Conservation (phyloP, 2,329 filamentous ascomycete genomes). For the Arthroderma sp. region DNA sequence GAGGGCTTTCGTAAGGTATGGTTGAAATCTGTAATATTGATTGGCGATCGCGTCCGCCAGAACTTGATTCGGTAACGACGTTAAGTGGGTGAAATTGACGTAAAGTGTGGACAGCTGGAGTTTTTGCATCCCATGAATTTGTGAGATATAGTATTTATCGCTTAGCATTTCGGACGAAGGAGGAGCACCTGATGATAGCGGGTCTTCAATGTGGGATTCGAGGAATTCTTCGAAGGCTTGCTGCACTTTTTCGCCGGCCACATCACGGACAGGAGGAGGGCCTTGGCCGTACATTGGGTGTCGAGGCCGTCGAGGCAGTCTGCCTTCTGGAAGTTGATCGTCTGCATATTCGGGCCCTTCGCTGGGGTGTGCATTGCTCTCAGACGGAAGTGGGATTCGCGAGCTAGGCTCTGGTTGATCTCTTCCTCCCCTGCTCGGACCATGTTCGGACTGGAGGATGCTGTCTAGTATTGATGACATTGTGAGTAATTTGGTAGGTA, state of each 20-base stretch:
- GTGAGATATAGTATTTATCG: slow-evolving; percentile 54
- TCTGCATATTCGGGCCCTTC: slow-evolving; percentile 48
- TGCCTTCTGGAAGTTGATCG: slow-evolving; percentile 43
- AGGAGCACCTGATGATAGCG: slow-evolving; percentile 38
- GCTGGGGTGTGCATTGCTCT: slow-evolving; percentile 37
- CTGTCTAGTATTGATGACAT: slow-evolving; percentile 9
- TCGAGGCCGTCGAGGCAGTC: slow-evolving; percentile 34
- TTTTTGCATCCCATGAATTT: slow-evolving; percentile 49
- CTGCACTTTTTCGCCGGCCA: slow-evolving; percentile 49
- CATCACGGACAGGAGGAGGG: slow-evolving; percentile 46
- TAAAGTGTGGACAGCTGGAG: slow-evolving; percentile 53
- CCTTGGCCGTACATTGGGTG: slow-evolving; percentile 38
- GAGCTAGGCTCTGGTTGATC: slow-evolving; percentile 35
- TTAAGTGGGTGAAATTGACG: slow-evolving; percentile 63
- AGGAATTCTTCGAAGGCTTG: slow-evolving; percentile 50
- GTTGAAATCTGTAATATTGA: slow-evolving; percentile 89
- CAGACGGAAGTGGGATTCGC: slow-evolving; percentile 38
- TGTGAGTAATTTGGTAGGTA: background rate
- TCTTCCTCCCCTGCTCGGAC: background rate
- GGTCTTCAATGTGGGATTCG: slow-evolving; percentile 48
- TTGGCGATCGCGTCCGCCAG: slow-evolving; percentile 75
- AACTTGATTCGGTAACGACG: slow-evolving; percentile 61
- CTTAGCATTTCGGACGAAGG: slow-evolving; percentile 43
- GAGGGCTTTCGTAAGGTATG: slow-evolving; percentile 75
- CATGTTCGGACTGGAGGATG: slow-evolving; percentile 7